Evolutionary conservation across 495 filamentous ascomycete genomes (phyloP).

Genomic region (Xylaria cubensis): DNA sequence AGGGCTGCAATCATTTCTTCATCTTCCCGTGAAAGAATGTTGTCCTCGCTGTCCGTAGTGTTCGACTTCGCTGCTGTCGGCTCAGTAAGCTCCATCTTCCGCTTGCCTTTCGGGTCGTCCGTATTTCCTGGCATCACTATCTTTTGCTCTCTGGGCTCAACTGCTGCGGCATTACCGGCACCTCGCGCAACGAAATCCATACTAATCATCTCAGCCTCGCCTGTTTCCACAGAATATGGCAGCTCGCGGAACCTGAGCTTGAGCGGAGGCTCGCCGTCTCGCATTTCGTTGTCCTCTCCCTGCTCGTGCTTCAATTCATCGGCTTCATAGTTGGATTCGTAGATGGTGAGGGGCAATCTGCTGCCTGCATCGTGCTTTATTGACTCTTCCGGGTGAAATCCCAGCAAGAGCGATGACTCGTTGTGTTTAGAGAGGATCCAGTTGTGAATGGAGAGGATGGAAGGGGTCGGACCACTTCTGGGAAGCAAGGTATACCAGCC

Average conservation of each 20-base stretch:
- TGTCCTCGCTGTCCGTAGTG: constrained; percentile 41
- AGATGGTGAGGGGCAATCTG: constrained; percentile 87
- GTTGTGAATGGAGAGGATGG: constrained; percentile 75
- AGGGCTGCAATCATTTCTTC: constrained; percentile 74
- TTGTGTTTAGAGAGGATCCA: constrained; percentile 76
- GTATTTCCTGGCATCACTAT: constrained; percentile 39
- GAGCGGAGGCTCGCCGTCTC: constrained; percentile 67
- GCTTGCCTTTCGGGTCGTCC: constrained; percentile 54
- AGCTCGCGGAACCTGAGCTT: constrained; percentile 81
- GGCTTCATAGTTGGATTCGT: constrained; percentile 82
- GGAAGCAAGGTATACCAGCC: constrained; percentile 93
- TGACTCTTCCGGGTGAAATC: constrained; percentile 75
- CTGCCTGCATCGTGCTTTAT: constrained; percentile 64
- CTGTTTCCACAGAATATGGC: constrained; percentile 87
- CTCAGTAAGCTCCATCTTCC: constrained; percentile 44
- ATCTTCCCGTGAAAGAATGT: constrained; percentile 73
- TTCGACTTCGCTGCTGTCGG: constrained; percentile 26
- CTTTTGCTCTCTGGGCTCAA: constrained; percentile 51
- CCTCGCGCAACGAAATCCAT: constrained; percentile 89
- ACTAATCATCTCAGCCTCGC: constrained; percentile 96
- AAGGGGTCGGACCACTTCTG: constrained; percentile 69
- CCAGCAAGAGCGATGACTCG: constrained; percentile 85
- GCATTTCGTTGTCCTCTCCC: constrained; percentile 73
- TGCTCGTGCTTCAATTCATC: constrained; percentile 57
- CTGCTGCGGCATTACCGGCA: constrained; percentile 76